Evolutionary conservation across 2,329 filamentous ascomycete species (phyloP).

Genomic region (Talaromyces sp.): DNA sequence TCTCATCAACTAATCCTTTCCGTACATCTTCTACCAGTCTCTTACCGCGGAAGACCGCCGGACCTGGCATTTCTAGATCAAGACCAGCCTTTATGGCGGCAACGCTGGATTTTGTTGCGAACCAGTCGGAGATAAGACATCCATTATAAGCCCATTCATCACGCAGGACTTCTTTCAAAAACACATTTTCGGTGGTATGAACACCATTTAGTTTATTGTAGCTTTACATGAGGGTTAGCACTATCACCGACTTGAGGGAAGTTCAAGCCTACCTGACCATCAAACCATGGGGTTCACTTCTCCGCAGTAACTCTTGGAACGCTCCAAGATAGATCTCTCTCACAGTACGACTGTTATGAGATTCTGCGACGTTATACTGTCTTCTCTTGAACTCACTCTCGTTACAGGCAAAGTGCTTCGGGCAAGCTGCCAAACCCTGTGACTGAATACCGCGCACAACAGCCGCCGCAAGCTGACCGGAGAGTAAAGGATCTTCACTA

Average conservation of each 20-base stretch:
- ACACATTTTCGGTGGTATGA: conserved; percentile 13
- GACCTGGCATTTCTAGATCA: conserved; percentile 38
- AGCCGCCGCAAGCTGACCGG: conserved; percentile 67
- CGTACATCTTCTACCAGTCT: conserved; percentile 17
- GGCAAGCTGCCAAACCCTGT: conserved; percentile 68
- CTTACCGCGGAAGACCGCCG: conserved; percentile 18
- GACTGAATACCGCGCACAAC: conserved; percentile 71
- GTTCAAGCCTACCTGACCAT: conserved; percentile 48
- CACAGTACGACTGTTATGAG: conserved; percentile 41
- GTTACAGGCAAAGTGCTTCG: conserved; percentile 57
- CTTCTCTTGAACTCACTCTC: conserved; percentile 35
- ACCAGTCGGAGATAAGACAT: conserved; percentile 29
- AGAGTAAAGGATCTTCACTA: conserved; percentile 74
- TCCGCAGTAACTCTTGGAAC: conserved; percentile 58
- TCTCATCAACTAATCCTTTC: background rate
- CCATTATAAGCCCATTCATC: conserved; percentile 43
- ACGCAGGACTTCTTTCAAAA: conserved; percentile 37
- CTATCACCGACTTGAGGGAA: too few species aligned
- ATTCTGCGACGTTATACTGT: conserved; percentile 20
- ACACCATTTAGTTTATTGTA: conserved; percentile 18
- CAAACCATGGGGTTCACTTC: conserved; percentile 52
- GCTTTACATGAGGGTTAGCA: background rate
- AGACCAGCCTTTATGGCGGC: conserved; percentile 32
- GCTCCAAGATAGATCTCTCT: conserved; percentile 62
- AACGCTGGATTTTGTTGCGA: conserved; percentile 30